Conservation (phyloP, 2,329 filamentous ascomycete genomes). For the Dendrostoma leiphaemia region DNA sequence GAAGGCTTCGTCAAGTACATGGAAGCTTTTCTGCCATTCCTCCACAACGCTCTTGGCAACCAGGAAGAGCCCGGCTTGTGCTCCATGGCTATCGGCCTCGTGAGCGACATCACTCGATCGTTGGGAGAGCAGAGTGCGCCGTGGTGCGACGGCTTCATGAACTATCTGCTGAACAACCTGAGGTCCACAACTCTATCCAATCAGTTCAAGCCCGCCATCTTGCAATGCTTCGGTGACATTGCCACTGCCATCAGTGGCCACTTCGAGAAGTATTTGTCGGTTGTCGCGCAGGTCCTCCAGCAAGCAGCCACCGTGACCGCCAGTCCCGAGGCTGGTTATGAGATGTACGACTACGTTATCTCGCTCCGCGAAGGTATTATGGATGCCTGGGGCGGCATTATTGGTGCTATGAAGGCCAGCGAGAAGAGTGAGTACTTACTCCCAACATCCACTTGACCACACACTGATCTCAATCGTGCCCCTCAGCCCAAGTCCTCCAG, state of each 20-base stretch:
- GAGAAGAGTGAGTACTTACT: conserved; percentile 64
- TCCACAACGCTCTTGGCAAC: conserved; percentile 92
- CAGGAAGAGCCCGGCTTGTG: conserved; percentile 93
- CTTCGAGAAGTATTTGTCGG: conserved; percentile 89
- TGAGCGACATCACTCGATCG: conserved; percentile 93
- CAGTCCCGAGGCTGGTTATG: conserved; percentile 77
- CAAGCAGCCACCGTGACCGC: conserved; percentile 84
- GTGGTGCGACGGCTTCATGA: conserved; percentile 98
- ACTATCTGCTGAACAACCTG: conserved; percentile 89
- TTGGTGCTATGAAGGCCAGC: conserved; percentile 86
- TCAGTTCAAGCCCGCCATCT: conserved; percentile 96
- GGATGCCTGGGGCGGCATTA: conserved; percentile 97
- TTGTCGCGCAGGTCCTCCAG: conserved; percentile 91
- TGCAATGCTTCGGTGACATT: conserved; percentile 98
- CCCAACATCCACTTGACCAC: neutral
- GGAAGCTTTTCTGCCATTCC: conserved; percentile 88
- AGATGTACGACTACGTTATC: conserved; percentile 96
- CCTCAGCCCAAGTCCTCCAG: conserved; percentile 64
- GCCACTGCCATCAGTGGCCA: conserved; percentile 88
- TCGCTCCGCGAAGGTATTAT: conserved; percentile 96
- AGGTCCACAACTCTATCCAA: conserved; percentile 82
- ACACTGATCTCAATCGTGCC: conserved; percentile 27
- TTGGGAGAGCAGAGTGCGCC: conserved; percentile 88
- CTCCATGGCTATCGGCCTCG: conserved; percentile 94
- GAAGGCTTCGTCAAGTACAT: conserved; percentile 96